A percentile compares a stretch with the other conserved stretches of the same genome.
Conservation (phyloP, 176 grass and related monocot genomes). For the Aegilops tauschii region DNA sequence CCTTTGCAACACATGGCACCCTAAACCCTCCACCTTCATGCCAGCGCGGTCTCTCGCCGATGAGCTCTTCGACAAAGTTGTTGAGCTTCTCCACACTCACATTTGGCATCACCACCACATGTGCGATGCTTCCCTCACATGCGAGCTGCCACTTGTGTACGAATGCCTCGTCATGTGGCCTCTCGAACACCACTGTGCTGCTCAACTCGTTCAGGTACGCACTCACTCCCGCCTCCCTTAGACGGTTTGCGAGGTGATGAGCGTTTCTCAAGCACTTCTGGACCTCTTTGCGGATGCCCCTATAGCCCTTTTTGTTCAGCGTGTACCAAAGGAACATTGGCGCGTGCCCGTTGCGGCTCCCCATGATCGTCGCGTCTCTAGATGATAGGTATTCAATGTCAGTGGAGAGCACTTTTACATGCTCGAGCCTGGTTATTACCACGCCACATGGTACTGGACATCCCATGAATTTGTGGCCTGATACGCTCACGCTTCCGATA, state of each 20-base stretch:
- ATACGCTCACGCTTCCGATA: constrained; percentile 47
- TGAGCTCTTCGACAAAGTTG: background rate
- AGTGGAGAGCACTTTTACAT: constrained; percentile 1
- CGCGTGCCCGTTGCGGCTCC: background rate
- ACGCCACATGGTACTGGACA: constrained; percentile 52
- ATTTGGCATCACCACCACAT: background rate
- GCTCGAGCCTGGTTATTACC: constrained; percentile 28
- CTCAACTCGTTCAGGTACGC: background rate
- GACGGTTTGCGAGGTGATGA: background rate
- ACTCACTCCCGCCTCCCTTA: background rate
- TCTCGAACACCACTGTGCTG: background rate
- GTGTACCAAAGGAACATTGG: background rate
- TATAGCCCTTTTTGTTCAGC: background rate
- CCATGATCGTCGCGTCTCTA: background rate
- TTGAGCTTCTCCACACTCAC: background rate
- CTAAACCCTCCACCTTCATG: background rate
- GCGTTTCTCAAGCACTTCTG: background rate
- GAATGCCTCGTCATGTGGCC: background rate
- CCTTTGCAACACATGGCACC: background rate
- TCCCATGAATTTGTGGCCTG: constrained; percentile 53
- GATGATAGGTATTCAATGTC: background rate
- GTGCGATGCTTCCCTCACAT: background rate
- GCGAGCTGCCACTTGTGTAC: background rate
- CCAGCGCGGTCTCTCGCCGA: background rate
- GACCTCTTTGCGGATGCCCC: background rate